These are phyloP conservation scores for Ophiostoma montium DNA, from an alignment of 2,329 filamentous ascomycete genomes.

Conservation along the genomic window DNA sequence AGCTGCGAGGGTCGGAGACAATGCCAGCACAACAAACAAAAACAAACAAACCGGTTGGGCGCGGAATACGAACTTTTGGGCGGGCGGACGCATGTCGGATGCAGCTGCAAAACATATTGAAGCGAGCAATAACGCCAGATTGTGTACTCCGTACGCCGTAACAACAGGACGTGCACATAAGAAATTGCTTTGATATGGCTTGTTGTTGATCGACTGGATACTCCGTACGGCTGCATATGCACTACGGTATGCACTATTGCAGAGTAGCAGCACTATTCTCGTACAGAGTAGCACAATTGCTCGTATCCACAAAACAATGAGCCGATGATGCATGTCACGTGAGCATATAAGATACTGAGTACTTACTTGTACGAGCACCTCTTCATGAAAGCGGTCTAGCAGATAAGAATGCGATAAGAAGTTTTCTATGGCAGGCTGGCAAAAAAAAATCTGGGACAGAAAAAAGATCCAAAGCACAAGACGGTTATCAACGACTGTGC, in stretches of 20 bases:
- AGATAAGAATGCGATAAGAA: constrained; percentile 8
- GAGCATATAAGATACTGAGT: too few relatives aligned
- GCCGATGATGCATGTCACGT: too few relatives aligned
- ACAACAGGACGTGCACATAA: background rate
- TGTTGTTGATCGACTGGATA: too few relatives aligned
- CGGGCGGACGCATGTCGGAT: constrained; percentile 2
- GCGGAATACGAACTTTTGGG: background rate
- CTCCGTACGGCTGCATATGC: too few relatives aligned
- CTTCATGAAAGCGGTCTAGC: constrained; percentile 3
- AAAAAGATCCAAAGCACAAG: background rate
- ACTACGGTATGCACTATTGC: too few relatives aligned
- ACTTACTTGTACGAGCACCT: background rate
- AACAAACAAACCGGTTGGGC: background rate
- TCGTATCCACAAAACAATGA: too few relatives aligned
- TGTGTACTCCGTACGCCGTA: background rate
- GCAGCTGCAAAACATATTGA: background rate
- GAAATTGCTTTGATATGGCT: too few relatives aligned
- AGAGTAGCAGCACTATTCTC: too few relatives aligned
- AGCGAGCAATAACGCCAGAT: too few relatives aligned
- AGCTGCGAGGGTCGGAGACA: background rate
- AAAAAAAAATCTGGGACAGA: constrained; percentile 7
- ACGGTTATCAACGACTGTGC: background rate
- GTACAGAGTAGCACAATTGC: too few relatives aligned
- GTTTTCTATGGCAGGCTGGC: constrained; percentile 4
- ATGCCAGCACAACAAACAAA: background rate